Evolutionary conservation across 345 rosid species (phyloP).

Genomic region (Corymbia maculata): DNA sequence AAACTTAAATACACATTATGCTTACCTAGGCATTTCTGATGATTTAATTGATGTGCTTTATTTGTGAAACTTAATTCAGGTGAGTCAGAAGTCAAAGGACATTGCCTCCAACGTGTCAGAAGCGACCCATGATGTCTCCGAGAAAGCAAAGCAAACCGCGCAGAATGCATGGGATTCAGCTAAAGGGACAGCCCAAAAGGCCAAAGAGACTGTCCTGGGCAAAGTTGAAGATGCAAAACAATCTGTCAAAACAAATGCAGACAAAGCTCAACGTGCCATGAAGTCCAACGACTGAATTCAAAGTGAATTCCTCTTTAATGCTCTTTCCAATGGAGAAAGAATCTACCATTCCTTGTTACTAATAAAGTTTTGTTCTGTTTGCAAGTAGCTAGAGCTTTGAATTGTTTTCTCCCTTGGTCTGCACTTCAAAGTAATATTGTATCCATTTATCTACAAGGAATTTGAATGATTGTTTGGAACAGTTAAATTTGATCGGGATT

Average conservation of each 20-base stretch:
- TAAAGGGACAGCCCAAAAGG: constrained; percentile 21
- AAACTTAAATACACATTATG: background rate
- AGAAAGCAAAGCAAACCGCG: constrained; percentile 16
- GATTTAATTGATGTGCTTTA: background rate
- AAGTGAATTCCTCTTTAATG: background rate
- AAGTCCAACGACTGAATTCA: constrained; percentile 15
- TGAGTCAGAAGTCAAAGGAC: background rate
- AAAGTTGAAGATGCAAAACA: constrained; percentile 23
- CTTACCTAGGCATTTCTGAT: background rate
- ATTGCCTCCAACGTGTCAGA: background rate
- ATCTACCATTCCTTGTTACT: background rate
- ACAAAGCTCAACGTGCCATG: constrained; percentile 17
- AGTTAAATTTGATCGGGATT: background rate
- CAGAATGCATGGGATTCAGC: constrained; percentile 17
- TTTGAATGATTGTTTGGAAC: background rate
- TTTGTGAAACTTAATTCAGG: background rate
- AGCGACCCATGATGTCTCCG: background rate
- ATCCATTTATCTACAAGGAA: background rate
- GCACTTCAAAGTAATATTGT: background rate
- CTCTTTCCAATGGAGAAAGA: background rate
- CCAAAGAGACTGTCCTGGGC: constrained; percentile 7
- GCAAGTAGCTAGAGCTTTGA: background rate
- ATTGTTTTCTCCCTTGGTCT: background rate
- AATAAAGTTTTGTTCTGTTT: background rate
- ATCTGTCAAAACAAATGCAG: constrained; percentile 19